A percentile compares a stretch with the other conserved stretches of the same genome.
phyloP scores from a whole-genome alignment of 495 filamentous ascomycete species.

The Aspergillus incahuasiensis region DNA sequence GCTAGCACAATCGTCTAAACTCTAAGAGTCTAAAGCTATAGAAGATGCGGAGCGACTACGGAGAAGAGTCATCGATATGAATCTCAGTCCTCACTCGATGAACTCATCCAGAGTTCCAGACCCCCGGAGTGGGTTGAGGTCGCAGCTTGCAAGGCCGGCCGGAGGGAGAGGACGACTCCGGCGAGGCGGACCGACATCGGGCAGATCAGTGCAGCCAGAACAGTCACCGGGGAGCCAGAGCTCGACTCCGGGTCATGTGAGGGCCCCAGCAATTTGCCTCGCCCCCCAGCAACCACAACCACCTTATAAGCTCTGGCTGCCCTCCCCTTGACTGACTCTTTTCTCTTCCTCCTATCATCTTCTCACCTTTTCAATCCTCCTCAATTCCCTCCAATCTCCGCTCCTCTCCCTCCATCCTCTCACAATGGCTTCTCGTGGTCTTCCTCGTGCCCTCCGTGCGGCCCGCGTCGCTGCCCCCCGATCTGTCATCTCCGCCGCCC shows the following conservation, averaged over 20 bases:
- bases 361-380: constrained; percentile 18
- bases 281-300: constrained; percentile 15
- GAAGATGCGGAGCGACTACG: neutral
- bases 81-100: too few species aligned
- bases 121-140: neutral
- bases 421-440: constrained; percentile 82
- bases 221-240: constrained; percentile 33
- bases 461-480: constrained; percentile 63
- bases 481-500: constrained; percentile 40
- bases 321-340: constrained; percentile 7
- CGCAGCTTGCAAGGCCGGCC: neutral
- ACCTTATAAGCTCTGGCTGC: constrained; percentile 18
- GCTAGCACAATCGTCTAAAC: neutral
- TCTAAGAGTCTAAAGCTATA: neutral
- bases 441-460: constrained; percentile 79
- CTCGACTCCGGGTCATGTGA: constrained; percentile 38
- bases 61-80: neutral
- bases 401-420: constrained; percentile 21
- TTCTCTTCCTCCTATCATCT: constrained; percentile 22
- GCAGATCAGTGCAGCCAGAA: constrained; percentile 17
- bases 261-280: constrained; percentile 2
- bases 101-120: too few species aligned
- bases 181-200: neutral
- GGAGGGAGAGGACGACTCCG: neutral
- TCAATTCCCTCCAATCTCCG: constrained; percentile 20